Conservation (phyloP, 495 filamentous ascomycete genomes). For the Xanthoparmelia taractica region DNA sequence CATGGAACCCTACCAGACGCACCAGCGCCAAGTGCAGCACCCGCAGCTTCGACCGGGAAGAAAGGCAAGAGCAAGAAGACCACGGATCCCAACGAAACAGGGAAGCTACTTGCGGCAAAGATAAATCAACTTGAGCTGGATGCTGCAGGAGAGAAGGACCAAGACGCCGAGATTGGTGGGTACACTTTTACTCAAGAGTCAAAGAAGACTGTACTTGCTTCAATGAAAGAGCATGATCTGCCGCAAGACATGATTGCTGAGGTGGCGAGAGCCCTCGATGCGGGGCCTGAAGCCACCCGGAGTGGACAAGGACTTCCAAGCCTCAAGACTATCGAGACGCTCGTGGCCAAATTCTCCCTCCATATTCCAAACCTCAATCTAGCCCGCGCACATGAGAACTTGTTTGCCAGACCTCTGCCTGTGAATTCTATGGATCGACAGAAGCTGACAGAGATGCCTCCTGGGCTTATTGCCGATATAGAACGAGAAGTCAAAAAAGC, state of each 20-base stretch:
- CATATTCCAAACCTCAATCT: conserved; percentile 18
- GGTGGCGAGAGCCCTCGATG: conserved; percentile 21
- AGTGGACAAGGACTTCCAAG: conserved; percentile 21
- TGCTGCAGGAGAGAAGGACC: conserved; percentile 86
- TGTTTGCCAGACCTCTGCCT: conserved; percentile 22
- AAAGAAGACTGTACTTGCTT: conserved; percentile 22
- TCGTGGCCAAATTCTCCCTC: conserved; percentile 24
- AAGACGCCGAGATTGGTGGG: conserved; percentile 94
- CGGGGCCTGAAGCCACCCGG: conserved; percentile 18
- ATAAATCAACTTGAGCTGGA: conserved; percentile 94
- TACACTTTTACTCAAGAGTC: conserved; percentile 31
- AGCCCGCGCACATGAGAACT: conserved; percentile 23
- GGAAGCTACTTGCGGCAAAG: conserved; percentile 82
- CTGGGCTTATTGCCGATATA: conserved; percentile 32
- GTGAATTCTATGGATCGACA: conserved; percentile 23
- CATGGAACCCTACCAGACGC: conserved; percentile 29
- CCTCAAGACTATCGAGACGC: conserved; percentile 26
- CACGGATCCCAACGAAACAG: conserved; percentile 73
- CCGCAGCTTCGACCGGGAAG: conserved; percentile 44
- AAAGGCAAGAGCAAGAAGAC: conserved; percentile 61
- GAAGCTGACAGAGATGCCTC: conserved; percentile 26
- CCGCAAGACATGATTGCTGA: conserved; percentile 28
- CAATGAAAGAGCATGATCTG: conserved; percentile 28
- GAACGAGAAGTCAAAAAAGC: conserved; percentile 87
- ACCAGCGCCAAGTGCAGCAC: conserved; percentile 29